Percentiles rank a stretch among this genome's conserved stretches.
phyloP scores from a whole-genome alignment of 2,329 filamentous ascomycete species.

The Diaporthe destruens region DNA sequence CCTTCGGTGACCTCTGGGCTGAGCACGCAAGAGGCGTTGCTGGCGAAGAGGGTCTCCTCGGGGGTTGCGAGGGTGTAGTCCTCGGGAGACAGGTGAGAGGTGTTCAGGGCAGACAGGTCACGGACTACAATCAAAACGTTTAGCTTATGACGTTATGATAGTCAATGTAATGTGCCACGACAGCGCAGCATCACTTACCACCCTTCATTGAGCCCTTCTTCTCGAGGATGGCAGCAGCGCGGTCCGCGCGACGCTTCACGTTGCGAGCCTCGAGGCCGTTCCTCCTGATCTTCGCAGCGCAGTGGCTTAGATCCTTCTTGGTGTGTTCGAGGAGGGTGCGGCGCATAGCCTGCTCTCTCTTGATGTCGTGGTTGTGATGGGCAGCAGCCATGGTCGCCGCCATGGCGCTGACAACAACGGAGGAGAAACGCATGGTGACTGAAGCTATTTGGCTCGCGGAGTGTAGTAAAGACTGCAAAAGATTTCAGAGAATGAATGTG shows the following conservation, averaged over 20 bases:
- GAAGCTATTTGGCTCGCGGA: neutral
- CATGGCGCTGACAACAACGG: slow-evolving; percentile 44
- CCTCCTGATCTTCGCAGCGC: slow-evolving; percentile 54
- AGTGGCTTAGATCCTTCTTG: slow-evolving; percentile 53
- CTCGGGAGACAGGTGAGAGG: slow-evolving; percentile 54
- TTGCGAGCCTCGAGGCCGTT: slow-evolving; percentile 54
- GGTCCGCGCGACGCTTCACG: slow-evolving; percentile 52
- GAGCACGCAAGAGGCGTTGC: slow-evolving; percentile 61
- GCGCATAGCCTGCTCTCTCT: slow-evolving; percentile 56
- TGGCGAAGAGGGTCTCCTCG: slow-evolving; percentile 54
- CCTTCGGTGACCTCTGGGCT: slow-evolving; percentile 66
- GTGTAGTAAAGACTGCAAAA: slow-evolving; percentile 1
- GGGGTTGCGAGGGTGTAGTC: slow-evolving; percentile 52
- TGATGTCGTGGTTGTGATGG: slow-evolving; percentile 58
- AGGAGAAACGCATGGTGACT: slow-evolving; percentile 46
- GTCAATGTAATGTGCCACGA: neutral
- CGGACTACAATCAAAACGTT: slow-evolving; percentile 48
- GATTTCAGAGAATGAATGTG: slow-evolving; percentile 15
- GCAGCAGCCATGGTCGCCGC: slow-evolving; percentile 46
- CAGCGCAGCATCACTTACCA: neutral
- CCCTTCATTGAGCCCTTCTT: slow-evolving; percentile 47
- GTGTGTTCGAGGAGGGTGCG: slow-evolving; percentile 52
- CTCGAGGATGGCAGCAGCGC: slow-evolving; percentile 50
- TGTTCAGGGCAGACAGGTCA: slow-evolving; percentile 51
- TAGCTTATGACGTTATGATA: slow-evolving; percentile 34